Base-by-base conservation (phyloP, 2,329 filamentous ascomycete species). In the Rhynchosporium agropyri region DNA sequence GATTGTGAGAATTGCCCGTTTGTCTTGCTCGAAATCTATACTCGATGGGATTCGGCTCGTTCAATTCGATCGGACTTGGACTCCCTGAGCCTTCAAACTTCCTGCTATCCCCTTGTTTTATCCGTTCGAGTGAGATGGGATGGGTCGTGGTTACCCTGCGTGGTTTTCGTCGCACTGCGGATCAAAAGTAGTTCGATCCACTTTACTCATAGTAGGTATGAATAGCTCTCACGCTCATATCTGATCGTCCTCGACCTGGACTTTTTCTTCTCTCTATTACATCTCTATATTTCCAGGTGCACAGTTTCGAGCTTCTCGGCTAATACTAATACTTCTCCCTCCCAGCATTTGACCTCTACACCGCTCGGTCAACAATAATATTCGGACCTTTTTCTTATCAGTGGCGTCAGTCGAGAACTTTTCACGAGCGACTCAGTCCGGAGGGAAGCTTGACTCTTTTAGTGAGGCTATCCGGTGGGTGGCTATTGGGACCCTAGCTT, bases 341-440 rank as follows among this genome's bases (percentile, higher is more conserved):
- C 38, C n/a, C 31, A 38, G 38, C 33, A 38, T 26, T 40, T n/a
- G 8, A n/a, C 38, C 50, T 53, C 38, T n/a, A 33, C 50, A 26
- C 40, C 40, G 38, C 38, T 42, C 40, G 36, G 53, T 38, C 15
- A 43, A 29, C 20, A 5, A 42, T 9, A 6, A 15, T n/a, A 20
- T 15, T 56, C 59, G 51, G 31, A 56, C 59, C 51, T 43, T 56
- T 61, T 61, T 54, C 50, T 57, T 61, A 50, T 61, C 59, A 57
- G 59, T 61, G 59, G 59, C 59, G 59, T 50, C n/a, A 6, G 29
- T 6, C 31, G 36, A 61, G 38, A 38, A 56, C 53, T 56, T 42
- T 56, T 56, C 12, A 26, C 12, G 31, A 26, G 26, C 36, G 53
- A 43, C 40, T 43, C 53, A 56, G 53, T 29, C 10, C 20, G 20